Conservation (phyloP, 75 land plant genomes). For the Ceratopteris richardii region DNA sequence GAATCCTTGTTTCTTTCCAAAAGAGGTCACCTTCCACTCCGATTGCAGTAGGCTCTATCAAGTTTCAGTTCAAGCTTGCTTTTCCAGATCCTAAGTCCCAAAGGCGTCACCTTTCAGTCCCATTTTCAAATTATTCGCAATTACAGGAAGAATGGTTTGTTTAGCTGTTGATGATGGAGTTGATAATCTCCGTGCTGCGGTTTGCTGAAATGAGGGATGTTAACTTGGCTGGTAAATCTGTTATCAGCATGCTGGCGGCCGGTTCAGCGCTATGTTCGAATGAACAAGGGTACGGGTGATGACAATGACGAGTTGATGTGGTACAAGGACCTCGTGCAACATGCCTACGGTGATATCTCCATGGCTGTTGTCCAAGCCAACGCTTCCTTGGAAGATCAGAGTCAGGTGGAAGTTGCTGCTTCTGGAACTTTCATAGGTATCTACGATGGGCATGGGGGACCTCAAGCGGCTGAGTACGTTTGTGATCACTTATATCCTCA, state of each 20-base stretch:
- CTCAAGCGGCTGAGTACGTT: slow-evolving; percentile 66
- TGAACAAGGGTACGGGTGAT: slow-evolving; percentile 13
- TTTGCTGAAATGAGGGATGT: slow-evolving; percentile 46
- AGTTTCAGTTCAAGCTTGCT: too few relatives aligned
- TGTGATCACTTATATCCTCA: slow-evolving; percentile 45
- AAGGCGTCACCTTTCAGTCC: too few relatives aligned
- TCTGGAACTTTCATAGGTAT: slow-evolving; percentile 72
- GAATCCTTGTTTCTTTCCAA: too few relatives aligned
- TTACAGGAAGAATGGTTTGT: too few relatives aligned
- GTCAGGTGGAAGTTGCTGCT: slow-evolving; percentile 55
- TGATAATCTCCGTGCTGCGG: background rate
- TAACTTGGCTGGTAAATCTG: slow-evolving; percentile 37
- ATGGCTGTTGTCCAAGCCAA: slow-evolving; percentile 87
- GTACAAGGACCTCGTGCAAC: slow-evolving; percentile 27
- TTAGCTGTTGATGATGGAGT: too few relatives aligned
- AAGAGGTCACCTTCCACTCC: too few relatives aligned
- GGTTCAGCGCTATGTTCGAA: slow-evolving; percentile 10
- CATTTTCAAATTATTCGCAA: too few relatives aligned
- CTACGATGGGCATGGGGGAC: slow-evolving; percentile 96
- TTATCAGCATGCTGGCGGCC: slow-evolving; percentile 66
- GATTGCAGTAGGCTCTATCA: too few relatives aligned
- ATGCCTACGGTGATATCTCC: slow-evolving; percentile 69
- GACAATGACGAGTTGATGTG: slow-evolving; percentile 29
- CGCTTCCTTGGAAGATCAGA: slow-evolving; percentile 60
- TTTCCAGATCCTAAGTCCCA: too few relatives aligned